A percentile compares a stretch with the other conserved stretches of the same genome.
phyloP scores from a whole-genome alignment of 768 basidiomycete species.

The Pluteus cervinus region DNA sequence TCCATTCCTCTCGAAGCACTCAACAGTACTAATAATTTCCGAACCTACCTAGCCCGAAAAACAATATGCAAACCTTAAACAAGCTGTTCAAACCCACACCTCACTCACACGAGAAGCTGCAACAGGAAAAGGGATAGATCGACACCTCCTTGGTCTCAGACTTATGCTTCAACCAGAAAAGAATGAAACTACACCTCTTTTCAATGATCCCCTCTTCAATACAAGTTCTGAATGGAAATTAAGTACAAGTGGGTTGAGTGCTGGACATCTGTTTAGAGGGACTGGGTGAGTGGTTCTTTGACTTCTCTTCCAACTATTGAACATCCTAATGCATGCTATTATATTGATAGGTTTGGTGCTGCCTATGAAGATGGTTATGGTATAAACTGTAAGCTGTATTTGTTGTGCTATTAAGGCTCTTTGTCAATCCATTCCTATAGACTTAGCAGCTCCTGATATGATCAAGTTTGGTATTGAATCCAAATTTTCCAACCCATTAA shows the following conservation, averaged over 20 bases:
- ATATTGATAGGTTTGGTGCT: constrained; percentile 70
- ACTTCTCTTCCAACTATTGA: background rate
- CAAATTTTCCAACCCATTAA: constrained; percentile 62
- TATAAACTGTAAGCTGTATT: constrained; percentile 68
- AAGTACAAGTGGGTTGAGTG: constrained; percentile 85
- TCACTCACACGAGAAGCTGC: constrained; percentile 71
- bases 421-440: constrained; percentile 30
- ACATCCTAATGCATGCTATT: constrained; percentile 1
- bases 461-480: constrained; percentile 95
- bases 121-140: constrained; percentile 79
- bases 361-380: constrained; percentile 85
- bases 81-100: constrained; percentile 68
- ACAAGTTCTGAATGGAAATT: constrained; percentile 81
- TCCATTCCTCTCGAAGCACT: too few species aligned
- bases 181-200: constrained; percentile 55
- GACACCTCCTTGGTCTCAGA: constrained; percentile 83
- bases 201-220: constrained; percentile 73
- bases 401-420: background rate
- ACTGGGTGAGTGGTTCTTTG: too few species aligned
- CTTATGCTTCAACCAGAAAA: constrained; percentile 50
- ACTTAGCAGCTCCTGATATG: constrained; percentile 70
- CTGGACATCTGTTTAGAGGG: constrained; percentile 80
- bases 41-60: constrained; percentile 20
- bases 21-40: background rate
- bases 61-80: constrained; percentile 46